Conservation (phyloP, 2,329 filamentous ascomycete species). For the Ophiognomonia clavigignenti-juglandacearum region DNA sequence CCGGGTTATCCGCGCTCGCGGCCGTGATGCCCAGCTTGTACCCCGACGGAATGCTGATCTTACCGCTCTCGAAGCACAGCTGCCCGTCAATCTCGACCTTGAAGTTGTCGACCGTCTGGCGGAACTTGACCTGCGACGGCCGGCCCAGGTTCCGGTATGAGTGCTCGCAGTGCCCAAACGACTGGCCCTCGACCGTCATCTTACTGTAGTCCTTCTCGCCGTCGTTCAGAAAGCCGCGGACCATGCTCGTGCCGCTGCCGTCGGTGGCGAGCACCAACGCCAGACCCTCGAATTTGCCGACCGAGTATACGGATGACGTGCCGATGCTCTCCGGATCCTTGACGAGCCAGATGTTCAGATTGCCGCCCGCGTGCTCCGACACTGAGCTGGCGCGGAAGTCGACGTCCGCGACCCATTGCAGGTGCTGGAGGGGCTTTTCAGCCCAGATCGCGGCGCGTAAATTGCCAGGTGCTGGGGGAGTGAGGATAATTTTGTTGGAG, state of each 20-base stretch:
- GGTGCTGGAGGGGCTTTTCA: slow-evolving; percentile 54
- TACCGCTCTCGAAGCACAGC: slow-evolving; percentile 77
- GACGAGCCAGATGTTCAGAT: slow-evolving; percentile 89
- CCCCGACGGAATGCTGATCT: slow-evolving; percentile 71
- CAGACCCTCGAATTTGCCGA: slow-evolving; percentile 82
- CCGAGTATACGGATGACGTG: slow-evolving; percentile 77
- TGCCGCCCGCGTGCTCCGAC: slow-evolving; percentile 78
- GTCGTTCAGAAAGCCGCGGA: slow-evolving; percentile 93
- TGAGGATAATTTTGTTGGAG: slow-evolving; percentile 88
- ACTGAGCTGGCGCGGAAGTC: slow-evolving; percentile 87
- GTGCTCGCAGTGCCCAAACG: slow-evolving; percentile 91
- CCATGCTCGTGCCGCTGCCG: slow-evolving; percentile 69
- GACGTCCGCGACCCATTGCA: slow-evolving; percentile 77
- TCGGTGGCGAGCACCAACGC: slow-evolving; percentile 82
- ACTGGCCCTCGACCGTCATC: slow-evolving; percentile 72
- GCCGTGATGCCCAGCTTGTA: slow-evolving; percentile 87
- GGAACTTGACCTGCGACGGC: slow-evolving; percentile 72
- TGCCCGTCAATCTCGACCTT: slow-evolving; percentile 75
- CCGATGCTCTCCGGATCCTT: slow-evolving; percentile 61
- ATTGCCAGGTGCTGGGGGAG: slow-evolving; percentile 81
- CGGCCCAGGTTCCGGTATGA: slow-evolving; percentile 87
- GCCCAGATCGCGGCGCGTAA: slow-evolving; percentile 81
- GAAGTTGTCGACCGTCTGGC: slow-evolving; percentile 60
- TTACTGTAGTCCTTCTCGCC: slow-evolving; percentile 77
- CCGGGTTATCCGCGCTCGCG: slow-evolving; percentile 82